These are phyloP conservation scores for Nemophila menziesii DNA, from an alignment of 257 asterid species.

Conservation along the genomic window DNA sequence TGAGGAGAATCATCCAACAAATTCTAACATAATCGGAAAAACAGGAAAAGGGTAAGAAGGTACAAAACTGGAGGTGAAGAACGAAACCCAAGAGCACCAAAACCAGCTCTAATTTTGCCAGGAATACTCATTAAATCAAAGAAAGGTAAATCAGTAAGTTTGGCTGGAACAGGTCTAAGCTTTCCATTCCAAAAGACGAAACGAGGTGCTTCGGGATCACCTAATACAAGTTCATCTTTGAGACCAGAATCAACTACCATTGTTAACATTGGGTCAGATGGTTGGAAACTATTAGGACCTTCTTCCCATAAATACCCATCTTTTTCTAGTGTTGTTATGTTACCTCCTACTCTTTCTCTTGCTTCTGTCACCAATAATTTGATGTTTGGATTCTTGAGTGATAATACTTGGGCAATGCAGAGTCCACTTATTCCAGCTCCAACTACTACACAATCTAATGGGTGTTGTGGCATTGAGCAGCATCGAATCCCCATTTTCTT, in stretches of 20 bases:
- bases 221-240: conserved; percentile 80
- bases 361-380: conserved; percentile 78
- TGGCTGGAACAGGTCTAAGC: conserved; percentile 83
- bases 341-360: conserved; percentile 83
- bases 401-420: conserved; percentile 69
- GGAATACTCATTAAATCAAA: conserved; percentile 81
- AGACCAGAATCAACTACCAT: conserved; percentile 82
- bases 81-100: conserved; percentile 90
- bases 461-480: background rate
- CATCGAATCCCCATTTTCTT: background rate
- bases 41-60: conserved; percentile 1
- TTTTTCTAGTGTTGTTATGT: conserved; percentile 69
- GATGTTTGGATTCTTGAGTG: conserved; percentile 44
- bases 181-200: conserved; percentile 83
- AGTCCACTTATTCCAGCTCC: conserved; percentile 95
- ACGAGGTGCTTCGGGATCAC: conserved; percentile 91
- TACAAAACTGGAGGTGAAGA: conserved; percentile 74
- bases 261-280: conserved; percentile 80
- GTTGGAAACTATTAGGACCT: conserved; percentile 98
- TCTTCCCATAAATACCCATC: conserved; percentile 98
- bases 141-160: conserved; percentile 60
- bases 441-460: conserved; percentile 73
- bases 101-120: conserved; percentile 89
- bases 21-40: too few relatives aligned
- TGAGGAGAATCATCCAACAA: conserved; percentile 16